These are phyloP conservation scores for Aquilaria sinensis DNA, from an alignment of 345 rosid genomes.

Conservation along the genomic window DNA sequence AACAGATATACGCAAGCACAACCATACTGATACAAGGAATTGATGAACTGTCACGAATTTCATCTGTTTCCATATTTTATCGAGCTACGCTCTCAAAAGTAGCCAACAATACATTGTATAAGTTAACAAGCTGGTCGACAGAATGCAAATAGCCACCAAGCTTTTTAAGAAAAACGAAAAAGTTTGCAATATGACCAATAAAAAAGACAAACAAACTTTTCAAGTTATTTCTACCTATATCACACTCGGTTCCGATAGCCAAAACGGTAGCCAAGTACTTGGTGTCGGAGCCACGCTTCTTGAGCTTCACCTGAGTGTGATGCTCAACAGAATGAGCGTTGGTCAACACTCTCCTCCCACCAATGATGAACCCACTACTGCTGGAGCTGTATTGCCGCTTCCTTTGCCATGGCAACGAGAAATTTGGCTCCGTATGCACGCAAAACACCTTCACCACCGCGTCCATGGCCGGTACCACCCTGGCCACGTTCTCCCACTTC, in stretches of 20 bases:
- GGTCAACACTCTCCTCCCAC: conserved; percentile 67
- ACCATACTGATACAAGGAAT: too few relatives aligned
- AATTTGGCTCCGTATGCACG: conserved; percentile 89
- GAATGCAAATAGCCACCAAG: too few relatives aligned
- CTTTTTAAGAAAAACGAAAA: too few relatives aligned
- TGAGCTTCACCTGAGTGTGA: conserved; percentile 81
- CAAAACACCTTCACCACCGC: conserved; percentile 94
- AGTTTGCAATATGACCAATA: too few relatives aligned
- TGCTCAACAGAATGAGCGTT: conserved; percentile 94
- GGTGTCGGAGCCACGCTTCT: conserved; percentile 82
- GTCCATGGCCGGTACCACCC: conserved; percentile 76
- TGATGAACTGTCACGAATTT: too few relatives aligned
- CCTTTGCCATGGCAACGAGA: conserved; percentile 87
- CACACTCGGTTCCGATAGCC: conserved; percentile 87
- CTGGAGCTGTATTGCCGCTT: conserved; percentile 83
- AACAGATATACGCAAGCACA: too few relatives aligned
- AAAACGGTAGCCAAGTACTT: conserved; percentile 83
- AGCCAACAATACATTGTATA: too few relatives aligned
- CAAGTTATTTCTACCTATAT: conserved; percentile 43
- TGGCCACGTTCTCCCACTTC: conserved; percentile 64
- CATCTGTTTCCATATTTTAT: too few relatives aligned
- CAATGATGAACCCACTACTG: conserved; percentile 73
- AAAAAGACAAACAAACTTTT: too few relatives aligned
- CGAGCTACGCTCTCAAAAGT: too few relatives aligned
- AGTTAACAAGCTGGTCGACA: too few relatives aligned